Evolutionary conservation across 116 monocot species (phyloP).

Genomic region (Thalassia testudinum): DNA sequence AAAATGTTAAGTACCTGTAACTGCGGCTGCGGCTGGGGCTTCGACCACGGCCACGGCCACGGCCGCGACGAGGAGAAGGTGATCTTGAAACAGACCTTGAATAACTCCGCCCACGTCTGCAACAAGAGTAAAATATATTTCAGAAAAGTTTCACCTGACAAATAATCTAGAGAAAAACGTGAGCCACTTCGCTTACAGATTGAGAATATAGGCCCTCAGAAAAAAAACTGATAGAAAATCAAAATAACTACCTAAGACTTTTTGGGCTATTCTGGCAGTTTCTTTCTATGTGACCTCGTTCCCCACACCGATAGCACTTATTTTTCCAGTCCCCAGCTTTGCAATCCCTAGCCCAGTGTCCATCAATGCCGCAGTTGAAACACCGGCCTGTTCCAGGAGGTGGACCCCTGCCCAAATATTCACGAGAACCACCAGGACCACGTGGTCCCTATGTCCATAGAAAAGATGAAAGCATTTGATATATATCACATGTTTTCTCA

Average conservation of each 20-base stretch:
- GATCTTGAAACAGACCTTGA: conserved; percentile 55
- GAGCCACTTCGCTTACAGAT: background rate
- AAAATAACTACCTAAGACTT: conserved; percentile 27
- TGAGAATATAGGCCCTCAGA: background rate
- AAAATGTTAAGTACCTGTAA: conserved; percentile 34
- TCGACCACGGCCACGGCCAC: conserved; percentile 46
- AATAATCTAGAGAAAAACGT: background rate
- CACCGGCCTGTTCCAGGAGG: conserved; percentile 92
- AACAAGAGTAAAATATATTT: background rate
- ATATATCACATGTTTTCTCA: too few species aligned
- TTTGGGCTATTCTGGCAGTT: conserved; percentile 94
- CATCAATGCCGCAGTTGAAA: conserved; percentile 95
- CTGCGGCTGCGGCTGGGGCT: conserved; percentile 28
- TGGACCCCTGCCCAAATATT: conserved; percentile 78
- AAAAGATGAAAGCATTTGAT: background rate
- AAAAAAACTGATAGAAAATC: background rate
- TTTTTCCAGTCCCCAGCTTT: conserved; percentile 98
- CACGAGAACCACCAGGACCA: conserved; percentile 64
- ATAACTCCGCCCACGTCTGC: conserved; percentile 45
- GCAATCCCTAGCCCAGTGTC: conserved; percentile 98
- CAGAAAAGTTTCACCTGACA: background rate
- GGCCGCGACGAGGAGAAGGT: conserved; percentile 43
- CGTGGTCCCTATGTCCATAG: conserved; percentile 54
- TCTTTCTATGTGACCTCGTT: conserved; percentile 89
- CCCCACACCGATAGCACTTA: conserved; percentile 96